Evolutionary conservation across 106 monocot genomes (phyloP).

Genomic region (Posidonia australis): DNA sequence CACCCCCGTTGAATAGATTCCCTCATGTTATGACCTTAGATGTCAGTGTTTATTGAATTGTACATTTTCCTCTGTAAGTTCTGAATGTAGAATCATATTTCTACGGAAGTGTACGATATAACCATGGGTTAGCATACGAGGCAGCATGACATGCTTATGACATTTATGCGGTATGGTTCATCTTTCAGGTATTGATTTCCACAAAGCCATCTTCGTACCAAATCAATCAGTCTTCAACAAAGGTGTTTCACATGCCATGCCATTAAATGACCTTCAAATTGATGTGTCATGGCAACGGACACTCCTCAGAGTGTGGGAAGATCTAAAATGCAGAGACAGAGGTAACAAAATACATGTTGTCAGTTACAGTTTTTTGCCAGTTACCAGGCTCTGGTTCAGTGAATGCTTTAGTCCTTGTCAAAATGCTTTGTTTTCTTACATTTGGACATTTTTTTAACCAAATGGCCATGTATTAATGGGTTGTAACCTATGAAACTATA

Average conservation of each 20-base stretch:
- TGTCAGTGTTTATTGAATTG: too few relatives aligned
- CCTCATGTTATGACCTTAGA: too few relatives aligned
- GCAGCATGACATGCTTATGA: neutral
- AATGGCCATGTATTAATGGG: too few relatives aligned
- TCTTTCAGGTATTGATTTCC: slow-evolving; percentile 56
- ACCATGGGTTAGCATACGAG: neutral
- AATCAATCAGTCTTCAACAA: slow-evolving; percentile 40
- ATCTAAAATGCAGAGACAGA: slow-evolving; percentile 31
- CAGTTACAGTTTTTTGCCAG: neutral
- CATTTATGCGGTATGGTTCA: neutral
- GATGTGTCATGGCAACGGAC: slow-evolving; percentile 69
- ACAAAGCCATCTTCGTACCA: slow-evolving; percentile 77
- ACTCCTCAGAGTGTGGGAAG: slow-evolving; percentile 68
- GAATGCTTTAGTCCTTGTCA: neutral
- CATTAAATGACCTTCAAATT: slow-evolving; percentile 18
- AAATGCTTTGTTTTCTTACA: too few relatives aligned
- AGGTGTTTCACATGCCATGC: slow-evolving; percentile 39
- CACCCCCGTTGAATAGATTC: too few relatives aligned
- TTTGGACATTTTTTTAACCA: too few relatives aligned
- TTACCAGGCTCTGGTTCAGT: neutral
- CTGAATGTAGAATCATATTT: neutral
- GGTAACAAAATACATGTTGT: neutral
- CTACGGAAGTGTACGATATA: neutral
- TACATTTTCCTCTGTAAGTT: too few relatives aligned
- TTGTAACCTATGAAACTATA: too few relatives aligned